phyloP scores from a whole-genome alignment of 2,329 filamentous ascomycete genomes.

The Geosmithia putterillii region DNA sequence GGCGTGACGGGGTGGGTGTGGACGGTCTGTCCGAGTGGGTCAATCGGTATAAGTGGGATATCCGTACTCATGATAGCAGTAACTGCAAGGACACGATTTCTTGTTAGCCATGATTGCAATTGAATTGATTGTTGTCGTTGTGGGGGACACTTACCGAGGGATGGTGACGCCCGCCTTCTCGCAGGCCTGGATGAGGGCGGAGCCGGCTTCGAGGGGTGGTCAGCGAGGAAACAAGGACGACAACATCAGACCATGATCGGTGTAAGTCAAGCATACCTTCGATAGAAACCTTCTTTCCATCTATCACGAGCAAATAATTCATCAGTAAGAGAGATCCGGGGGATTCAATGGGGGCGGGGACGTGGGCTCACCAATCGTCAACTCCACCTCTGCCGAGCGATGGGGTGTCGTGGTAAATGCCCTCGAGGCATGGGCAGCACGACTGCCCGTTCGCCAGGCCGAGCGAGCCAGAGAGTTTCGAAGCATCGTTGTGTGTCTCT shows the following conservation, averaged over 20 bases:
- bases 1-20: not conserved
- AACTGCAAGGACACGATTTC: constrained; percentile 39
- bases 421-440: constrained; percentile 51
- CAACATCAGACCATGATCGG: constrained; percentile 3
- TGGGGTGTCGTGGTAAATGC: constrained; percentile 70
- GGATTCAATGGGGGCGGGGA: constrained; percentile 1
- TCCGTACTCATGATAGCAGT: constrained; percentile 94
- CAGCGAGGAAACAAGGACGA: constrained; percentile 15
- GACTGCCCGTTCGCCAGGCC: constrained; percentile 52
- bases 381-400: constrained; percentile 84
- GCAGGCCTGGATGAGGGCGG: constrained; percentile 96
- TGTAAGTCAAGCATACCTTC: constrained; percentile 53
- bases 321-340: constrained; percentile 1
- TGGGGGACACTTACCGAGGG: constrained; percentile 57
- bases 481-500: constrained; percentile 40
- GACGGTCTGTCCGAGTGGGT: not conserved
- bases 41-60: not conserved
- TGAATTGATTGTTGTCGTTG: not conserved
- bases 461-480: constrained; percentile 56
- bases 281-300: constrained; percentile 97
- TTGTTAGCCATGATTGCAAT: constrained; percentile 9
- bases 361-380: constrained; percentile 66
- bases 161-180: constrained; percentile 90
- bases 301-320: constrained; percentile 25
- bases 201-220: constrained; percentile 59